Percentiles rank a stretch among this genome's conserved stretches.
Conservation (phyloP, 2,329 filamentous ascomycete genomes). For the Cordyceps tenuipes region DNA sequence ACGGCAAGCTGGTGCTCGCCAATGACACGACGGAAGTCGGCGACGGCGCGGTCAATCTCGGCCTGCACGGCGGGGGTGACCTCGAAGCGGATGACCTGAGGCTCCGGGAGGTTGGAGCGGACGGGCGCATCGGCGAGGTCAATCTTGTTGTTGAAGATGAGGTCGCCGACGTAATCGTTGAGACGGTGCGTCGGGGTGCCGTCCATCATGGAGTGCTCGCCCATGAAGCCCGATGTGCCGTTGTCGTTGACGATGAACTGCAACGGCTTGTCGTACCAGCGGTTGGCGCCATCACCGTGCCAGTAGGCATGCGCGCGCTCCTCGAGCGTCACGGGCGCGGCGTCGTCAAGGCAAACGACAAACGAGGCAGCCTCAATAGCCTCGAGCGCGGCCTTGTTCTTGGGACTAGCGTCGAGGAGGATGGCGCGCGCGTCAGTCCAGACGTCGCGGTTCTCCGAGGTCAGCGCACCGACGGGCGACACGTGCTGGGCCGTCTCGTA, state of each 20-base stretch:
- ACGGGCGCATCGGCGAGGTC: slow-evolving; percentile 73
- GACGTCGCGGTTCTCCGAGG: slow-evolving; percentile 84
- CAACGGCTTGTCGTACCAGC: slow-evolving; percentile 96
- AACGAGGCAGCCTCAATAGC: slow-evolving; percentile 85
- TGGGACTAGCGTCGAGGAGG: slow-evolving; percentile 66
- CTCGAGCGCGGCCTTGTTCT: slow-evolving; percentile 70
- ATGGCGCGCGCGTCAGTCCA: slow-evolving; percentile 79
- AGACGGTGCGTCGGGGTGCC: slow-evolving; percentile 94
- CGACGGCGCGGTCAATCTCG: slow-evolving; percentile 70
- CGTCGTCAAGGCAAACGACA: slow-evolving; percentile 87
- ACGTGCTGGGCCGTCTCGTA: slow-evolving; percentile 67
- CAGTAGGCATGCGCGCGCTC: slow-evolving; percentile 95
- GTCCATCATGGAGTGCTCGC: slow-evolving; percentile 99
- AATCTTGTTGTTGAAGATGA: slow-evolving; percentile 90
- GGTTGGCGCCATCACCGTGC: slow-evolving; percentile 93
- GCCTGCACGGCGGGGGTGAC: slow-evolving; percentile 64
- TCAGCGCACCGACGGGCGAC: slow-evolving; percentile 74
- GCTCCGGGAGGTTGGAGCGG: slow-evolving; percentile 78
- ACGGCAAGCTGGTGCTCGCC: slow-evolving; percentile 83
- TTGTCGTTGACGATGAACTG: slow-evolving; percentile 99
- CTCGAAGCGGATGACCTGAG: slow-evolving; percentile 67
- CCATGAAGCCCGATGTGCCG: slow-evolving; percentile 93
- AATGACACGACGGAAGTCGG: slow-evolving; percentile 76
- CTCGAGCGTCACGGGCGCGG: slow-evolving; percentile 82
- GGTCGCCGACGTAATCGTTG: slow-evolving; percentile 87